Conservation (phyloP, 352 stramenopile genomes). For the Pythium rishiriense region DNA sequence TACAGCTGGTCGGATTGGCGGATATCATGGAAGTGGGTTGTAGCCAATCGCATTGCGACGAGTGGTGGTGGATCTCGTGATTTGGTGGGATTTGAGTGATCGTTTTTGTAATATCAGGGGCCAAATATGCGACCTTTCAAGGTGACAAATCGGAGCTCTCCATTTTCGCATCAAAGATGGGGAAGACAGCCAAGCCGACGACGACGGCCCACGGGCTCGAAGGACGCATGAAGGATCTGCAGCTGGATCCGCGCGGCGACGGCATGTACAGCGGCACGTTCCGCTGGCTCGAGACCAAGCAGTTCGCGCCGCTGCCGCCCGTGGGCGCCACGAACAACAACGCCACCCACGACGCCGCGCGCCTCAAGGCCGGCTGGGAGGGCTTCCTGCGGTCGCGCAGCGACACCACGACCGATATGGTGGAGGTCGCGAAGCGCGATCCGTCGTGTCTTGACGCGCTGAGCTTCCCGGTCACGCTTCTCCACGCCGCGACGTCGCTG, state of each 20-base stretch:
- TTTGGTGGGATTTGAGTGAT: neutral
- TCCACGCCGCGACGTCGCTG: constrained; percentile 44
- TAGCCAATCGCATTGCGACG: constrained; percentile 11
- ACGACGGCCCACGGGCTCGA: neutral
- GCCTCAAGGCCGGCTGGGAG: constrained; percentile 47
- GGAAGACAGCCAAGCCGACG: constrained; percentile 10
- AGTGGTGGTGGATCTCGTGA: constrained; percentile 21
- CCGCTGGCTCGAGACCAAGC: constrained; percentile 69
- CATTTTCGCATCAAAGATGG: constrained; percentile 8
- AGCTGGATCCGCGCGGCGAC: constrained; percentile 66
- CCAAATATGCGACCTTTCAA: constrained; percentile 17
- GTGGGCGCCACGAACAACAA: constrained; percentile 3
- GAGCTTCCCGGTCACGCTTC: constrained; percentile 69
- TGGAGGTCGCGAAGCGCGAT: constrained; percentile 42
- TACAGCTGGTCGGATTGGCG: constrained; percentile 10
- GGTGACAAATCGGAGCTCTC: neutral
- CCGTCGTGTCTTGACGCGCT: constrained; percentile 77
- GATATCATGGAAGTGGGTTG: neutral
- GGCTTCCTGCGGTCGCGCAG: constrained; percentile 45
- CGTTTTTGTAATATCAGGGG: constrained; percentile 1
- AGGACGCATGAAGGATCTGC: constrained; percentile 35
- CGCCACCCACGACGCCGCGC: constrained; percentile 5
- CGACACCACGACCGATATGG: constrained; percentile 26
- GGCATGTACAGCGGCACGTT: constrained; percentile 84
- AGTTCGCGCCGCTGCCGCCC: constrained; percentile 43